Evolutionary conservation across 768 basidiomycete species (phyloP).

Genomic region (Tricholoma matsutake): DNA sequence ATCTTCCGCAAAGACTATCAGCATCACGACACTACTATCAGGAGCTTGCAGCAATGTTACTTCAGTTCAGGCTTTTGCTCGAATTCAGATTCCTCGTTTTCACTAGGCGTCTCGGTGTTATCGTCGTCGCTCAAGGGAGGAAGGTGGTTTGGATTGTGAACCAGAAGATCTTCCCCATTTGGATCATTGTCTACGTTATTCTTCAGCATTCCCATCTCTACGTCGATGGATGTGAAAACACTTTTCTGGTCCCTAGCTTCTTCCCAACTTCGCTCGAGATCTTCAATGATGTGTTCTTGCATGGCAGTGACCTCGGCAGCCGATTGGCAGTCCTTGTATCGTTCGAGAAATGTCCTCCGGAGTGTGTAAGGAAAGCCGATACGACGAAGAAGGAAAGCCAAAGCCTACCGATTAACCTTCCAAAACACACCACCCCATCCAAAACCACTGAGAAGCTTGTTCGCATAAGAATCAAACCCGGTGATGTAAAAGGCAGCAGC

Average conservation of each 20-base stretch:
- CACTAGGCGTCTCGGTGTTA: slow-evolving; percentile 3
- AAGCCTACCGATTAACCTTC: slow-evolving; percentile 73
- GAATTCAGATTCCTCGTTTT: neutral
- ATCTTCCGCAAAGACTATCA: neutral
- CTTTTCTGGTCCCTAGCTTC: slow-evolving; percentile 54
- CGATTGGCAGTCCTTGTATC: slow-evolving; percentile 70
- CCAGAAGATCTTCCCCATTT: slow-evolving; percentile 54
- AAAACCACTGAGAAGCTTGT: slow-evolving; percentile 74
- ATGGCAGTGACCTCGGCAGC: slow-evolving; percentile 53
- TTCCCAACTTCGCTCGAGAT: slow-evolving; percentile 61
- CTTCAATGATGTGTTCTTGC: slow-evolving; percentile 68
- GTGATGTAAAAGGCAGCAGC: slow-evolving; percentile 96
- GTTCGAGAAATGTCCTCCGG: slow-evolving; percentile 60
- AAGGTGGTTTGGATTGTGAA: slow-evolving; percentile 67
- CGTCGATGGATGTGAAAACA: slow-evolving; percentile 15
- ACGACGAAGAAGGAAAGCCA: neutral
- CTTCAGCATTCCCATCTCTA: neutral
- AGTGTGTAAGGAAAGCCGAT: neutral
- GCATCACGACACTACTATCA: neutral
- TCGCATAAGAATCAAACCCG: slow-evolving; percentile 79
- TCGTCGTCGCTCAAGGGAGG: slow-evolving; percentile 14
- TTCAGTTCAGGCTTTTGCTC: neutral
- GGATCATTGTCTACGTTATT: slow-evolving; percentile 16
- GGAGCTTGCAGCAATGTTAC: neutral
- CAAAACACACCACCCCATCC: slow-evolving; percentile 92